Evolutionary conservation across 2,329 filamentous ascomycete species (phyloP).

Genomic region (Cytospora paraplurivora): DNA sequence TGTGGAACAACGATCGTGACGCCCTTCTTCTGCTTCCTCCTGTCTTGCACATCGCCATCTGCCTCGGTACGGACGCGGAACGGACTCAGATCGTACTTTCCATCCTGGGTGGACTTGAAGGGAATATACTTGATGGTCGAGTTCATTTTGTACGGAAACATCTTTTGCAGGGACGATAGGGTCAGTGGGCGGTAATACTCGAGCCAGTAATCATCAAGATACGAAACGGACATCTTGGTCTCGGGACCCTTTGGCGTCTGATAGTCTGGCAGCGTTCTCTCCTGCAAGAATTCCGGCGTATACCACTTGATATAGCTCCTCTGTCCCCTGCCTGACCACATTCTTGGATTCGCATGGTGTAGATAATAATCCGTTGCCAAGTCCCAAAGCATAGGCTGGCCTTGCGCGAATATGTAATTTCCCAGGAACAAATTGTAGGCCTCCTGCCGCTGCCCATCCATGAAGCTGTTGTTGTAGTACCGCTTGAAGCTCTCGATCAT

Average conservation of each 20-base stretch:
- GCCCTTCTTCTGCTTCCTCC: constrained; percentile 65
- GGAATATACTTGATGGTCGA: constrained; percentile 83
- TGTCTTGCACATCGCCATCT: constrained; percentile 61
- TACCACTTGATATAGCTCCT: constrained; percentile 90
- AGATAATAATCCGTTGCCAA: constrained; percentile 93
- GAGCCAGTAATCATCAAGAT: constrained; percentile 93
- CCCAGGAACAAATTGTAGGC: constrained; percentile 97
- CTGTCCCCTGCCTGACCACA: constrained; percentile 63
- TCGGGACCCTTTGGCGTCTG: constrained; percentile 39
- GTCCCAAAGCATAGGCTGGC: constrained; percentile 96
- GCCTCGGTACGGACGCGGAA: constrained; percentile 70
- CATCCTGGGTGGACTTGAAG: constrained; percentile 70
- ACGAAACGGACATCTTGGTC: constrained; percentile 51
- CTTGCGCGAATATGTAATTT: constrained; percentile 86
- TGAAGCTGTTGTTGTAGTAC: constrained; percentile 96
- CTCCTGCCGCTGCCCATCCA: constrained; percentile 96
- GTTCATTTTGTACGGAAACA: constrained; percentile 91
- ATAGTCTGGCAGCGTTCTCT: constrained; percentile 59
- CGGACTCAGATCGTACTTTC: constrained; percentile 81
- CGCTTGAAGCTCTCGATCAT: constrained; percentile 99
- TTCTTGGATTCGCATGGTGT: constrained; percentile 81
- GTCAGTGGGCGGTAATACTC: constrained; percentile 93
- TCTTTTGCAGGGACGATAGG: constrained; percentile 85
- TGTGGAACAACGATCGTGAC: constrained; percentile 69
- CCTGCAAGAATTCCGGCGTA: constrained; percentile 70